Evolutionary conservation across 768 basidiomycete species (phyloP), one percentile per base, ranked within the genome.

Genomic region (Boletus subparvulus): DNA sequence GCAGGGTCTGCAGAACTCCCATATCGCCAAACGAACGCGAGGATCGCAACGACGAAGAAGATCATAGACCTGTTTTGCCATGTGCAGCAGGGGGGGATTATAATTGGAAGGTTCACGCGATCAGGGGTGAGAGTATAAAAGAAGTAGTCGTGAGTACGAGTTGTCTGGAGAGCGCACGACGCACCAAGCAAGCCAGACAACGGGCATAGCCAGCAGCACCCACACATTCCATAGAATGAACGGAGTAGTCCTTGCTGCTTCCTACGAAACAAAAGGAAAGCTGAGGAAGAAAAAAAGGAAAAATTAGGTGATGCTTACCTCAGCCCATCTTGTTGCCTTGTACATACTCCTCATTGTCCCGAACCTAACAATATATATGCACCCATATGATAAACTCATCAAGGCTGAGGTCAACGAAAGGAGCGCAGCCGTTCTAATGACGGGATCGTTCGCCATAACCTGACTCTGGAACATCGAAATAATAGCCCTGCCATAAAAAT

Each of bases 331-430:
- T 9, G 83, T 83, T 1, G 88, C 88, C 55, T 83, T 82, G 61
- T 83, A 76, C 83, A 88, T 87, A 59, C 78, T 86, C 42, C 81
- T 78, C 88, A 91, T 90, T 1, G 80, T 83, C 14, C 82, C 81
- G 56, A 90, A 90, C 28, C 86, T 75, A 16, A 90, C 75, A 16
- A 87, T 89, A 69, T 86, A 90, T 53, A 87, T 77, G 61, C 88
- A 88, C 0, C 89, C 89, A 64, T 83, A 91, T 3, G 80, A 80
- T 21, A 90, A 73, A 61, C 87, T 88, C 81, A 89, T 84, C 56
- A 89, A 63, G 1, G 86, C 84, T 37, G 81, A 87, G 0, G 84
- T 74, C 19, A 90, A 71, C 5, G 87, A 87, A n/a, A 87, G 64
- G 5, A 90, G 71, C 0, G 86, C 85, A 0, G 80, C 73, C 3